phyloP scores from a whole-genome alignment of 495 filamentous ascomycete species.

The Penicillium argentinense region DNA sequence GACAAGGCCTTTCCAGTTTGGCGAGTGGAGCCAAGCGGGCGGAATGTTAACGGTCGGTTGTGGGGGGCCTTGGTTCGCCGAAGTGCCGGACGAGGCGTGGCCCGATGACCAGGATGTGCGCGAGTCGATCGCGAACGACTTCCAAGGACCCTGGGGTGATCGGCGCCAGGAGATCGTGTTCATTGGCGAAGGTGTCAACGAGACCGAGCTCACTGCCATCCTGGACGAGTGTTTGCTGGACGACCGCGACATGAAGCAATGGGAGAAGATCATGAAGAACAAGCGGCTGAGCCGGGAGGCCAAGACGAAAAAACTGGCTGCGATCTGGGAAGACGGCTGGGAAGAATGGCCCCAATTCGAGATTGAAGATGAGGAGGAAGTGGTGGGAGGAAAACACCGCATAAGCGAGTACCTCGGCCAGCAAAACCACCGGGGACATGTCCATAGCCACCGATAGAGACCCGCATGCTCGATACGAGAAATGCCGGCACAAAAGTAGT shows the following conservation, averaged over 20 bases:
- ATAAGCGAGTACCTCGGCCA: slow-evolving; percentile 33
- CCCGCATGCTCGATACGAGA: too few relatives aligned
- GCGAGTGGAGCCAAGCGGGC: slow-evolving; percentile 62
- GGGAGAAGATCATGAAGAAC: slow-evolving; percentile 51
- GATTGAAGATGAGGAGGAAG: slow-evolving; percentile 39
- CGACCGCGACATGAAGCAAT: slow-evolving; percentile 48
- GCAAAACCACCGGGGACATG: slow-evolving; percentile 44
- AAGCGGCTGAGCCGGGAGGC: slow-evolving; percentile 27
- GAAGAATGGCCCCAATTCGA: slow-evolving; percentile 51
- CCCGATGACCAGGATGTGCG: slow-evolving; percentile 43
- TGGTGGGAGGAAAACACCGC: slow-evolving; percentile 28
- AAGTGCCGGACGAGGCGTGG: slow-evolving; percentile 45
- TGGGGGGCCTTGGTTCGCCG: slow-evolving; percentile 55
- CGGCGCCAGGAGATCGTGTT: slow-evolving; percentile 61
- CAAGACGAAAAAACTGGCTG: slow-evolving; percentile 38
- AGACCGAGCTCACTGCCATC: slow-evolving; percentile 34
- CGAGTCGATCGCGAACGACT: slow-evolving; percentile 44
- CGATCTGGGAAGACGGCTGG: slow-evolving; percentile 56
- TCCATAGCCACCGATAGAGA: slow-evolving; percentile 15
- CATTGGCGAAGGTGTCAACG: slow-evolving; percentile 55
- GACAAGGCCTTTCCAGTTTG: slow-evolving; percentile 44
- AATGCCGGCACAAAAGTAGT: too few relatives aligned
- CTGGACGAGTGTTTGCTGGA: slow-evolving; percentile 52
- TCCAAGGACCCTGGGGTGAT: slow-evolving; percentile 56
- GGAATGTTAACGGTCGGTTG: slow-evolving; percentile 56